phyloP scores from a whole-genome alignment of 2,329 filamentous ascomycete genomes.

The Pyrenophora teres region DNA sequence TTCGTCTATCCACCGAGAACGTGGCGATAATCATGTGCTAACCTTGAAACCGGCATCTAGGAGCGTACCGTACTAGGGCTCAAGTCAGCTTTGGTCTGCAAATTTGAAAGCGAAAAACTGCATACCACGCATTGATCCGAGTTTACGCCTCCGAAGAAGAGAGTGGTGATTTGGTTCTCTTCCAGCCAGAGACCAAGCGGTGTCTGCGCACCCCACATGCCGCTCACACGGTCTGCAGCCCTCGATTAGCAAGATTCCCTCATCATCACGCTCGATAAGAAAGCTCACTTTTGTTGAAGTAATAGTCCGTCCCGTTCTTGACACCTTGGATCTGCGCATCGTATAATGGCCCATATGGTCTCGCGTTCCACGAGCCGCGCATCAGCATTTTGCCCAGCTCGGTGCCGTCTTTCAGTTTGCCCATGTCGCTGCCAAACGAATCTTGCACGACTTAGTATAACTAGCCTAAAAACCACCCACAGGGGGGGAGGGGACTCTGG shows the following conservation, averaged over 20 bases:
- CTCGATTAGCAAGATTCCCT: background rate
- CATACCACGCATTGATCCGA: conserved; percentile 44
- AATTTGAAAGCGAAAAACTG: background rate
- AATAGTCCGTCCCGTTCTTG: conserved; percentile 19
- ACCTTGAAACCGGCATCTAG: conserved; percentile 1
- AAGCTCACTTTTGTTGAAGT: conserved; percentile 35
- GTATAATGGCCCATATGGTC: conserved; percentile 44
- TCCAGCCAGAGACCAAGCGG: conserved; percentile 42
- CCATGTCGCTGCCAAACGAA: conserved; percentile 22
- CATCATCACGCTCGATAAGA: background rate
- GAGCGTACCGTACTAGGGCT: background rate
- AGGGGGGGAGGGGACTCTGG: background rate
- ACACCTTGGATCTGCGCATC: conserved; percentile 27
- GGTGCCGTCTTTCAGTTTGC: conserved; percentile 15
- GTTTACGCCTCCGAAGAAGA: conserved; percentile 47
- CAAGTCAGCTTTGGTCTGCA: background rate
- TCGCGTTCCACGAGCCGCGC: conserved; percentile 46
- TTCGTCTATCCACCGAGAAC: conserved; percentile 1
- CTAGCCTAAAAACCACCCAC: background rate
- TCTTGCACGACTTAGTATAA: conserved; percentile 3
- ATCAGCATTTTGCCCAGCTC: conserved; percentile 40
- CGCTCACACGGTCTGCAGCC: conserved; percentile 36
- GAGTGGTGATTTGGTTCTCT: conserved; percentile 44
- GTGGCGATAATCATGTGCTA: background rate
- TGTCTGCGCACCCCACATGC: conserved; percentile 43